Percentiles rank a stretch among this genome's conserved stretches.
phyloP scores from a whole-genome alignment of 2,329 filamentous ascomycete species.

The Leptographium lundbergii region DNA sequence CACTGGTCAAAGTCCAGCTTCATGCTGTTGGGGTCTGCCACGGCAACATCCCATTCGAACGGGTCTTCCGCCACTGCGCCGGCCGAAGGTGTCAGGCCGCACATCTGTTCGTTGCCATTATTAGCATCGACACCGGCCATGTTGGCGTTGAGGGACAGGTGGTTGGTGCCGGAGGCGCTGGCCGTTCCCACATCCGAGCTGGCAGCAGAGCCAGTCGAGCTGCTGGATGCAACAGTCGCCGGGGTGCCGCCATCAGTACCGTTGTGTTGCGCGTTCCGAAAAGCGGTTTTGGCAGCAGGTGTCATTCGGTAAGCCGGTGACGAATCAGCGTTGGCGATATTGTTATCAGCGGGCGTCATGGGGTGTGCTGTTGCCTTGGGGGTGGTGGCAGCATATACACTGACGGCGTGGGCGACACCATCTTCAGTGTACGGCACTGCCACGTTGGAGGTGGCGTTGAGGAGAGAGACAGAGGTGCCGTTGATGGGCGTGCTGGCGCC shows the following conservation, averaged over 20 bases:
- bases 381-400: constrained; percentile 8
- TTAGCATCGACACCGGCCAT: constrained; percentile 24
- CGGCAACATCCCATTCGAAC: constrained; percentile 41
- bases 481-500: constrained; percentile 9
- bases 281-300: neutral
- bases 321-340: neutral
- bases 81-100: constrained; percentile 30
- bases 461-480: constrained; percentile 11
- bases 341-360: constrained; percentile 39
- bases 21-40: constrained; percentile 22
- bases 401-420: constrained; percentile 10
- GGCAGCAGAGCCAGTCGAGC: constrained; percentile 8
- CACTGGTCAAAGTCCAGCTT: constrained; percentile 47
- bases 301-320: neutral
- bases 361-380: constrained; percentile 19
- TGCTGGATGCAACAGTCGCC: neutral
- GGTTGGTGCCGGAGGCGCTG: constrained; percentile 16
- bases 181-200: neutral
- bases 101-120: constrained; percentile 19
- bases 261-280: neutral
- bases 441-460: constrained; percentile 13
- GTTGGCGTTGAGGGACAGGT: neutral
- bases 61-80: constrained; percentile 29
- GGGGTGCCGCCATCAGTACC: constrained; percentile 14
- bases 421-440: constrained; percentile 13